phyloP scores from a whole-genome alignment of 345 rosid genomes.

The Raphanus raphanistrum region DNA sequence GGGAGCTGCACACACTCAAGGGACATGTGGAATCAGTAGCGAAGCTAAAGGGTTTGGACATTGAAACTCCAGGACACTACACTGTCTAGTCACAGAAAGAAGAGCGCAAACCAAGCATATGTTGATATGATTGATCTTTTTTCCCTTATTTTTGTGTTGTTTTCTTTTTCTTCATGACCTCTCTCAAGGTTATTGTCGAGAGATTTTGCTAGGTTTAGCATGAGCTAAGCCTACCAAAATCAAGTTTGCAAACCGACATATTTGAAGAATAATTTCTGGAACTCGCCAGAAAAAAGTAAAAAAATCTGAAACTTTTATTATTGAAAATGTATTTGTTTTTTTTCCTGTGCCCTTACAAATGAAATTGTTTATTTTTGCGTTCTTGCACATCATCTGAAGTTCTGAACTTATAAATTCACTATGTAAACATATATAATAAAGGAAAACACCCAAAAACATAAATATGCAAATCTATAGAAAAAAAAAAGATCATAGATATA shows the following conservation, averaged over 20 bases:
- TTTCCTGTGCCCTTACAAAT: too few species aligned
- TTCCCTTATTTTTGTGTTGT: slow-evolving; percentile 17
- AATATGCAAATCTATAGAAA: too few species aligned
- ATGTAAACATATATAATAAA: neutral
- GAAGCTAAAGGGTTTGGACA: slow-evolving; percentile 82
- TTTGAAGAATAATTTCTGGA: too few species aligned
- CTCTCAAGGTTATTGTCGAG: slow-evolving; percentile 22
- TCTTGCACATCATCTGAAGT: too few species aligned
- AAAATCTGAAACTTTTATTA: too few species aligned
- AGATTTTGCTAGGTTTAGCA: slow-evolving; percentile 8
- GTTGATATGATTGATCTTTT: slow-evolving; percentile 10
- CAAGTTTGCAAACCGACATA: neutral
- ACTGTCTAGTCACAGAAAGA: slow-evolving; percentile 48
- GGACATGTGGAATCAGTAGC: slow-evolving; percentile 89
- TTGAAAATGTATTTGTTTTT: too few species aligned
- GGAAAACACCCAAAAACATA: neutral
- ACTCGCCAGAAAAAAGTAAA: too few species aligned
- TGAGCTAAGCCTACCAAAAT: neutral
- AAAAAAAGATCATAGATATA: too few species aligned
- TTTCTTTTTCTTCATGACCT: slow-evolving; percentile 16
- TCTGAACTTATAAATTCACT: too few species aligned
- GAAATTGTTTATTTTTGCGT: too few species aligned
- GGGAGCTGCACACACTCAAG: slow-evolving; percentile 79
- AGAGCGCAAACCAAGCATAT: neutral
- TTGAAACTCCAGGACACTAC: slow-evolving; percentile 75